These are phyloP conservation scores for Priceomyces melissophilus DNA, from an alignment of 805 yeast genomes.

Conservation along the genomic window DNA sequence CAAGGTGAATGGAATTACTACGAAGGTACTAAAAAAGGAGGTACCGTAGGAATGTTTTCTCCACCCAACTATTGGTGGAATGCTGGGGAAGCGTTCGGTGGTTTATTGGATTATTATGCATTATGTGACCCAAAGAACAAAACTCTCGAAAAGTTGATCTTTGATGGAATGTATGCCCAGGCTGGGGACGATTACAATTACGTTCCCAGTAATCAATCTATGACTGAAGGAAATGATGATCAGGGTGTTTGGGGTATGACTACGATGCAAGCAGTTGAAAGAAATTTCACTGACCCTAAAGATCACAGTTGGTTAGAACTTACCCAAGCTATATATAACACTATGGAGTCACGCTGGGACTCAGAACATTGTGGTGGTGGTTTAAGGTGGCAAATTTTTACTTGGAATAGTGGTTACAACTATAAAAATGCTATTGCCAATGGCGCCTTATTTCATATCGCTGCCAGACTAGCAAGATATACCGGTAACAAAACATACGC, in stretches of 20 bases:
- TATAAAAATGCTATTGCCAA: constrained; percentile 91
- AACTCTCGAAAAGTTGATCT: constrained; percentile 26
- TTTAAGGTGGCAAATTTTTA: constrained; percentile 91
- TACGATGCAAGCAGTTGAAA: constrained; percentile 44
- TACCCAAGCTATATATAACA: constrained; percentile 86
- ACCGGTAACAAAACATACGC: constrained; percentile 71
- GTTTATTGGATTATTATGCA: constrained; percentile 38
- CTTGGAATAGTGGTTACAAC: constrained; percentile 92
- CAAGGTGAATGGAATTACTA: constrained; percentile 46
- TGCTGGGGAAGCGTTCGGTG: constrained; percentile 51
- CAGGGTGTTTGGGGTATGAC: constrained; percentile 54
- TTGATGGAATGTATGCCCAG: constrained; percentile 41
- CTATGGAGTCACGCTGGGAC: constrained; percentile 92
- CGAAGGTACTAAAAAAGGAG: constrained; percentile 39
- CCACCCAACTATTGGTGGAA: constrained; percentile 53
- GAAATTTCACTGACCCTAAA: constrained; percentile 40
- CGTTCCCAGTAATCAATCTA: constrained; percentile 44
- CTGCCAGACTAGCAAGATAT: constrained; percentile 82
- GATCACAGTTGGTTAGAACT: constrained; percentile 76
- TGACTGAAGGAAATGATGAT: constrained; percentile 50
- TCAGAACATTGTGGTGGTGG: constrained; percentile 74
- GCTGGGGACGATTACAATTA: constrained; percentile 40
- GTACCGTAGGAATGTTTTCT: constrained; percentile 44
- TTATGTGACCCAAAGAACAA: constrained; percentile 34
- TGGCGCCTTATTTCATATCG: constrained; percentile 83